Evolutionary conservation across 108 stramenopile species (phyloP), one percentile per base, ranked within the genome.

Genomic region (Hondaea fermentalgiana): DNA sequence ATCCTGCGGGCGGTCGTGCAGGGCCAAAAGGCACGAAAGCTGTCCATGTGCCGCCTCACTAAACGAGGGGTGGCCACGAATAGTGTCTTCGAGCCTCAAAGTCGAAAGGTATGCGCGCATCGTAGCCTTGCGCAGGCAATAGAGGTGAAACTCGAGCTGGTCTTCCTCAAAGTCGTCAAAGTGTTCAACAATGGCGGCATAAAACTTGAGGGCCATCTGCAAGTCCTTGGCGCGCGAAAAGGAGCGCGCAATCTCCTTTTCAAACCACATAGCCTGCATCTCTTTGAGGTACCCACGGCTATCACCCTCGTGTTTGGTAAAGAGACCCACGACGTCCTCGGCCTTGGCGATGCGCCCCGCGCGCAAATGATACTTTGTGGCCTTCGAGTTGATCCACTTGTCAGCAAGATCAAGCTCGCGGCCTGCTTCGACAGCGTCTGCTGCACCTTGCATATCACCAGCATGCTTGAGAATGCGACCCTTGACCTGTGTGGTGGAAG

Each of bases 241-340:
- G 17, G 92, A 94, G 59, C 95, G 94, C 5, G 96, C 99, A 55
- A 97, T 92, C 87, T 98, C 98, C 43, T 98, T 92, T 91, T 98
- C 98, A 89, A 96, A 99, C 99, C 99, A 99, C 72, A 95, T 94
- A 90, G 96, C 97, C 93, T 99, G 99, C 97, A 99, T 97, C 87
- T 99, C 98, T 90, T 91, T 97, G 87, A 99, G 93, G 88, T 97
- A 96, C 88, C 95, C 94, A 87, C 96, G 96, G 3, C 97, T 95
- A 91, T 98, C 96, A 5, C 97, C 98, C 90, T 99, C 98, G 87
- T 98, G 97, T 69, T 92, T 93, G 0, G 96, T 95, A 89, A 97
- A 97, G 76, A 97, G 88, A 17, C 95, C 93, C 44, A 96, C 96
- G 53, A 93, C 90, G 44, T 95, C 93, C 87, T 94, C 88, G 19